Percentiles rank a stretch among this genome's conserved stretches.
Conservation (phyloP, 2,329 filamentous ascomycete species). For the Aspergillus sp. region DNA sequence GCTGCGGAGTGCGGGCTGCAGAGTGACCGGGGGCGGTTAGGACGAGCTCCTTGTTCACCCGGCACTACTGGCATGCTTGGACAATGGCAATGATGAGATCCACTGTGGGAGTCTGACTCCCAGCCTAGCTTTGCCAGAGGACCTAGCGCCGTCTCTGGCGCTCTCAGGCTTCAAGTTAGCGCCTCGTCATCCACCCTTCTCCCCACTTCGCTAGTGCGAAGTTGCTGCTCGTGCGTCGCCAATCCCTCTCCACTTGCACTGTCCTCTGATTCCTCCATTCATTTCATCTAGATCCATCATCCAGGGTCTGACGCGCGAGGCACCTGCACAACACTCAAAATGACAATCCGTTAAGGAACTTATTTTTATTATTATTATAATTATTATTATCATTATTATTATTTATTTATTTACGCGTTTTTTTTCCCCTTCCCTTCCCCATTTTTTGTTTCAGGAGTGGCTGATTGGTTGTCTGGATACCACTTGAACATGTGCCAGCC, state of each 20-base stretch:
- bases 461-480: conserved; percentile 21
- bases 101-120: not conserved
- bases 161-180: not conserved
- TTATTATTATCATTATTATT: too few species aligned
- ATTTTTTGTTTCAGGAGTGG: conserved; percentile 23
- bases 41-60: not conserved
- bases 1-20: not conserved
- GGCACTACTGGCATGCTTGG: not conserved
- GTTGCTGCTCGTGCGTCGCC: conserved; percentile 35
- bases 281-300: conserved; percentile 35
- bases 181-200: conserved; percentile 18
- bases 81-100: not conserved
- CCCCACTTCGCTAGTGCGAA: conserved; percentile 19
- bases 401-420: not conserved
- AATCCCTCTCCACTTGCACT: conserved; percentile 32
- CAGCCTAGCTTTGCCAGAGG: not conserved
- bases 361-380: not conserved
- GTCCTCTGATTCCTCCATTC: conserved; percentile 20
- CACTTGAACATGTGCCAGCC: conserved; percentile 25
- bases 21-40: not conserved
- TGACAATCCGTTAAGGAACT: conserved; percentile 24
- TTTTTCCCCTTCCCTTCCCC: conserved; percentile 10
- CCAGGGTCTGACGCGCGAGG: conserved; percentile 44
- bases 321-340: conserved; percentile 43
- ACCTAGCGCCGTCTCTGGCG: not conserved